phyloP scores from a whole-genome alignment of 225 moss, liverwort and hornwort species.

The Asterella californica region DNA sequence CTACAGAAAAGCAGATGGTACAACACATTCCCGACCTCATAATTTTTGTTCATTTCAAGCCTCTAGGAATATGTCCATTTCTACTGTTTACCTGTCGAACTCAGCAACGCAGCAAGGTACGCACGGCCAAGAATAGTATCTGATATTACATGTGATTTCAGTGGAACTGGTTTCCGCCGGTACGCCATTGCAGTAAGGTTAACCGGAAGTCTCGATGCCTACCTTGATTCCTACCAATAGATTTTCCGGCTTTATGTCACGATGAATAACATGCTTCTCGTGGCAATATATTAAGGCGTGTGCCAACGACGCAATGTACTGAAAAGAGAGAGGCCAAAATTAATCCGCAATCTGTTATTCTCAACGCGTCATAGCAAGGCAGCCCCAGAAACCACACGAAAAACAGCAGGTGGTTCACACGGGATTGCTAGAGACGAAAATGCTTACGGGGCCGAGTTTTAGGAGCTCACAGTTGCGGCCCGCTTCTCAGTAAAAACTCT shows the following conservation, averaged over 20 bases:
- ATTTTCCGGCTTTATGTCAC: conserved; percentile 96
- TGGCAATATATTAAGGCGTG: conserved; percentile 63
- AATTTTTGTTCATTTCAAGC: too few relatives aligned
- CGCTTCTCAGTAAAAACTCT: conserved; percentile 79
- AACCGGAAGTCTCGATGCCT: not conserved
- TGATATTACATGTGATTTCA: not conserved
- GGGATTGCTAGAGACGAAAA: not conserved
- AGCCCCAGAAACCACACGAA: not conserved
- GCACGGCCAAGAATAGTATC: too few relatives aligned
- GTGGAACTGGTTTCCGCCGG: not conserved
- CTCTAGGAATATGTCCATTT: too few relatives aligned
- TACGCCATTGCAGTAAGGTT: conserved; percentile 13
- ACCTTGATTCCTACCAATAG: conserved; percentile 81
- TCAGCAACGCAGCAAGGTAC: too few relatives aligned
- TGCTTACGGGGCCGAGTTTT: not conserved
- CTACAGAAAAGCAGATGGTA: too few relatives aligned
- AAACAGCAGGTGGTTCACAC: not conserved
- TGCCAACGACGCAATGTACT: conserved; percentile 90
- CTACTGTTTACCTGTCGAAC: too few relatives aligned
- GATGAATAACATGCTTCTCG: conserved; percentile 93
- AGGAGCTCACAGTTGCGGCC: conserved; percentile 65
- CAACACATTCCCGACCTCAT: too few relatives aligned
- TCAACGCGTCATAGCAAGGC: too few relatives aligned
- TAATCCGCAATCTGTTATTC: not conserved
- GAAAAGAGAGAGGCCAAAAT: conserved; percentile 10